Percentiles rank a stretch among this genome's conserved stretches.
phyloP scores from a whole-genome alignment of 768 basidiomycete genomes.

The Crucibulum laeve region DNA sequence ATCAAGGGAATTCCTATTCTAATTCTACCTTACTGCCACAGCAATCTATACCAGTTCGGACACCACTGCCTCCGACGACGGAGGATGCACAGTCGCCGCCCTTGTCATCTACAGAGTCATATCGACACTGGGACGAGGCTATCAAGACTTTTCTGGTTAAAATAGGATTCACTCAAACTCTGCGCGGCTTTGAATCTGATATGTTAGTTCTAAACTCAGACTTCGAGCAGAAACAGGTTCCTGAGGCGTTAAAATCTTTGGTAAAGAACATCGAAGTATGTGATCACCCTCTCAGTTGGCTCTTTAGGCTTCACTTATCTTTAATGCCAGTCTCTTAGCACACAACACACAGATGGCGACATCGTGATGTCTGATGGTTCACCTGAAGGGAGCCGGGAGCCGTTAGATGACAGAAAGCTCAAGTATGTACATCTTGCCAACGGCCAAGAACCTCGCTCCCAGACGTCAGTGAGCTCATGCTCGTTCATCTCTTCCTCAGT shows the following conservation, averaged over 20 bases:
- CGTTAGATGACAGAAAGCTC: constrained; percentile 67
- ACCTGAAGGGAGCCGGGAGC: constrained; percentile 8
- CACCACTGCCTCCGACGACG: constrained; percentile 1
- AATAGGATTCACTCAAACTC: constrained; percentile 53
- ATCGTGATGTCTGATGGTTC: constrained; percentile 3
- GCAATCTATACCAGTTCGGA: constrained; percentile 2
- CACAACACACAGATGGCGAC: constrained; percentile 8
- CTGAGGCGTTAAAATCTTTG: constrained; percentile 49
- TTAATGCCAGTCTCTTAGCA: constrained; percentile 9
- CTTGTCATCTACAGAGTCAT: constrained; percentile 34
- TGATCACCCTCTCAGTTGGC: constrained; percentile 5
- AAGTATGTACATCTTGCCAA: constrained; percentile 52
- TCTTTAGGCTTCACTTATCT: too few species aligned
- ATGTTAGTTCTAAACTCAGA: constrained; percentile 64
- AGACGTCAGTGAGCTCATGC: constrained; percentile 47
- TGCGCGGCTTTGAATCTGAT: constrained; percentile 65
- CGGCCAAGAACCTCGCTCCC: constrained; percentile 45
- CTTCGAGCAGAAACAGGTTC: constrained; percentile 58
- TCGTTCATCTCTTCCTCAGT: not conserved
- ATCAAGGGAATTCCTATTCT: constrained; percentile 3
- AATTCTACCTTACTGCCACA: too few species aligned
- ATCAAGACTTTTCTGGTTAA: constrained; percentile 49
- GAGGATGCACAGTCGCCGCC: constrained; percentile 12
- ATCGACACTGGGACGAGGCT: constrained; percentile 59
- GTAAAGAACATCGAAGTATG: constrained; percentile 48